Percentiles rank a stretch among this genome's conserved stretches.
phyloP scores from a whole-genome alignment of 805 yeast species.

The Metschnikowia gruessii region DNA sequence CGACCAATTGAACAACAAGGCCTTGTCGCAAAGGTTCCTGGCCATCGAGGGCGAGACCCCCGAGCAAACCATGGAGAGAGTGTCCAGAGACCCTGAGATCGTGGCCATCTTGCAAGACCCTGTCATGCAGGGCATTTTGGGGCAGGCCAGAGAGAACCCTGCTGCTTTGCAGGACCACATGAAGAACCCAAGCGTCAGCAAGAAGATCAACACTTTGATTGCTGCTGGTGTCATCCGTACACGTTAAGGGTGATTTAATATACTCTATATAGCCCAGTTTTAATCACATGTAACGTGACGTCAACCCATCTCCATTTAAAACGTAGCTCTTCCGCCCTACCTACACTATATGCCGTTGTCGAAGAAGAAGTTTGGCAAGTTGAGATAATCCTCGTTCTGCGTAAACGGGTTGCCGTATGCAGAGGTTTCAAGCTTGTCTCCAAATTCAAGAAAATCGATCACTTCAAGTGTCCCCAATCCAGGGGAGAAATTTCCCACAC shows the following conservation, averaged over 20 bases:
- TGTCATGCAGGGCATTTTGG: slow-evolving; percentile 90
- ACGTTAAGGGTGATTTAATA: slow-evolving; percentile 40
- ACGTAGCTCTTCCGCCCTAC: too few relatives aligned
- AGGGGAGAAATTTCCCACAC: not conserved
- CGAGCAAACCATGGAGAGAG: slow-evolving; percentile 90
- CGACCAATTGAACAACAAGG: slow-evolving; percentile 76
- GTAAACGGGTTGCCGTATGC: slow-evolving; percentile 2
- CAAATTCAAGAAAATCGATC: slow-evolving; percentile 8
- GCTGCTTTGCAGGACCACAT: slow-evolving; percentile 97
- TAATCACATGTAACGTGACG: not conserved
- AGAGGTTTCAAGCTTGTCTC: slow-evolving; percentile 2
- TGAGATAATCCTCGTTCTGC: slow-evolving; percentile 7
- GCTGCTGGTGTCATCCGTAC: slow-evolving; percentile 98
- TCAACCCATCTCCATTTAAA: not conserved
- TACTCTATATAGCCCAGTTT: not conserved
- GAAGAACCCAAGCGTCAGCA: slow-evolving; percentile 90
- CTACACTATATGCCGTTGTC: slow-evolving; percentile 31
- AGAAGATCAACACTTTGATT: slow-evolving; percentile 82
- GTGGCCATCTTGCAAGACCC: slow-evolving; percentile 88
- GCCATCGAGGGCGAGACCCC: slow-evolving; percentile 86
- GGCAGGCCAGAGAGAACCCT: slow-evolving; percentile 92
- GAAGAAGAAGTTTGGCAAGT: slow-evolving; percentile 38
- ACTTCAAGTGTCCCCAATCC: slow-evolving; percentile 8
- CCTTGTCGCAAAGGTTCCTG: slow-evolving; percentile 74
- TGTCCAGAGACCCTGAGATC: slow-evolving; percentile 90